Conservation (phyloP, 2,329 filamentous ascomycete species). For the Macrophomina tecta region DNA sequence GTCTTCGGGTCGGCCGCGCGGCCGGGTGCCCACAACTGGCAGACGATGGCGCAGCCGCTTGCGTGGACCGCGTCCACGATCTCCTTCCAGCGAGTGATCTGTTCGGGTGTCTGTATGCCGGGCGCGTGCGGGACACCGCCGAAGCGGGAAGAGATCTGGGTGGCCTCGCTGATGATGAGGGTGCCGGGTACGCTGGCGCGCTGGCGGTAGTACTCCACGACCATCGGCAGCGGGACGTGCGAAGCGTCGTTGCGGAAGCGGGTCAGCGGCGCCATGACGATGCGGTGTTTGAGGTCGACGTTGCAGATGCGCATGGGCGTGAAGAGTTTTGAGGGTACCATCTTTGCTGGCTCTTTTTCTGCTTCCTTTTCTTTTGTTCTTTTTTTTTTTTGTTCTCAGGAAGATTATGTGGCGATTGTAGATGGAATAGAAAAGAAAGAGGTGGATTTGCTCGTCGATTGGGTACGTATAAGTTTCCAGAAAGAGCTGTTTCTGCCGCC, state of each 20-base stretch:
- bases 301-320: slow-evolving; percentile 35
- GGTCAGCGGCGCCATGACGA: slow-evolving; percentile 39
- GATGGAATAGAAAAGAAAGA: not conserved
- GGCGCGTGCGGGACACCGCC: slow-evolving; percentile 61
- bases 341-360: not conserved
- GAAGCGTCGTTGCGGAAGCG: slow-evolving; percentile 53
- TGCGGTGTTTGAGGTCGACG: slow-evolving; percentile 33
- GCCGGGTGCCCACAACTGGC: slow-evolving; percentile 68
- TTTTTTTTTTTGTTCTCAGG: not conserved
- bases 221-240: slow-evolving; percentile 51
- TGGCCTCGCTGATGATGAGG: slow-evolving; percentile 65
- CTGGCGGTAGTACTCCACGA: slow-evolving; percentile 61
- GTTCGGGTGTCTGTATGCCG: slow-evolving; percentile 56
- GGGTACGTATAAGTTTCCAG: no score
- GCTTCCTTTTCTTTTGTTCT: not conserved
- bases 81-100: slow-evolving; percentile 65
- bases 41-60: slow-evolving; percentile 65
- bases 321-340: slow-evolving; percentile 33
- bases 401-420: not conserved
- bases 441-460: no score
- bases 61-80: slow-evolving; percentile 68
- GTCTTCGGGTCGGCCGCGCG: slow-evolving; percentile 55
- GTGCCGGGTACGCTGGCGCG: slow-evolving; percentile 60
- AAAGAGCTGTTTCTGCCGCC: no score
- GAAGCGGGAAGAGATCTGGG: slow-evolving; percentile 55